phyloP scores from a whole-genome alignment of 257 asterid species.

The Eustoma russellianum region DNA sequence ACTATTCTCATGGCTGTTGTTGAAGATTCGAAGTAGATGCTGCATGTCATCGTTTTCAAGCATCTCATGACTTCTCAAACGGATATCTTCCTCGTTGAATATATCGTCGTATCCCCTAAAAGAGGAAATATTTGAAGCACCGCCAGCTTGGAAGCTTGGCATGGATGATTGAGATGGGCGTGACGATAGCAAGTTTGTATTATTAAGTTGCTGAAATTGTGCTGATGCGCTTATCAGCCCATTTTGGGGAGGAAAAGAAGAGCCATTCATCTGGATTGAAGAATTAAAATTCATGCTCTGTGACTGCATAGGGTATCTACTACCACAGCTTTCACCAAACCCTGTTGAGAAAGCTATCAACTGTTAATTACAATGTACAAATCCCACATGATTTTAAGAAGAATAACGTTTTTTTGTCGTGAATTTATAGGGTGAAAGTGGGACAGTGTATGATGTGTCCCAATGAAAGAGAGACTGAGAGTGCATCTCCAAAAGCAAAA shows the following conservation, averaged over 20 bases:
- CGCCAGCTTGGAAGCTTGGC: constrained; percentile 37
- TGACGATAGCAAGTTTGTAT: constrained; percentile 25
- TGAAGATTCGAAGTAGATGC: constrained; percentile 67
- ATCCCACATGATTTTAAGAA: constrained; percentile 1
- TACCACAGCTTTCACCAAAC: constrained; percentile 35
- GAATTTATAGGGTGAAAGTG: too few species aligned
- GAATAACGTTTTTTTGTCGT: not conserved
- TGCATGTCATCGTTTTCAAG: constrained; percentile 94
- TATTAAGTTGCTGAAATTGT: constrained; percentile 39
- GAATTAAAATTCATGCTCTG: constrained; percentile 51
- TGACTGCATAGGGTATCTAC: constrained; percentile 37
- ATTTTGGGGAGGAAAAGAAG: constrained; percentile 40
- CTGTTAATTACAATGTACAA: constrained; percentile 5
- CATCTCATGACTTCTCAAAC: constrained; percentile 85
- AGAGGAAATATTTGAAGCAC: constrained; percentile 42
- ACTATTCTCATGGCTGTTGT: constrained; percentile 34
- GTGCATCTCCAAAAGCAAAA: too few species aligned
- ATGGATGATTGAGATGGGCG: constrained; percentile 41
- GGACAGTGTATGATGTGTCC: too few species aligned
- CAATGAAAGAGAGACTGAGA: too few species aligned
- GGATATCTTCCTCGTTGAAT: constrained; percentile 70
- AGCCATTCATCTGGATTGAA: constrained; percentile 28
- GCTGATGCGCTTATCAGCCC: constrained; percentile 34
- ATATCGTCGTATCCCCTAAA: constrained; percentile 51
- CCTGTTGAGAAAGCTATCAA: constrained; percentile 29